A percentile compares a stretch with the other conserved stretches of the same genome.
Conservation (phyloP, 31 red algal genomes). For the Odonthalia washingtoniensis region DNA sequence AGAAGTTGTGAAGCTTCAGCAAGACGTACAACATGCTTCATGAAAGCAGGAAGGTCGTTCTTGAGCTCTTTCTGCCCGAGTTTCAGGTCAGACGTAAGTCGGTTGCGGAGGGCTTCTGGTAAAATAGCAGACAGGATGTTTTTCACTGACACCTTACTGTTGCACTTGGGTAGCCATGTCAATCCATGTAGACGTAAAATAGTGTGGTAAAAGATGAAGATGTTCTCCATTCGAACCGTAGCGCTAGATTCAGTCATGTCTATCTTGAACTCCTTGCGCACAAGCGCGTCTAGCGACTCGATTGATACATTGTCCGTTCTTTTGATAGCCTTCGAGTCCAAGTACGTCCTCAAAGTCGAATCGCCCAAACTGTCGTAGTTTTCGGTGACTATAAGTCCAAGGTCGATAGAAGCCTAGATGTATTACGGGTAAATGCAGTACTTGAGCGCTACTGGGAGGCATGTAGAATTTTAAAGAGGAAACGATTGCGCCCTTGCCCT, state of each 20-base stretch:
- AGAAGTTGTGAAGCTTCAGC: constrained; percentile 17
- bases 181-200: not conserved
- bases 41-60: not conserved
- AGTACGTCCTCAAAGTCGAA: not conserved
- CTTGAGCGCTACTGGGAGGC: too few species aligned
- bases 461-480: too few species aligned
- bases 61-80: not conserved
- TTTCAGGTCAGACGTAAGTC: not conserved
- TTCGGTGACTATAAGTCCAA: too few species aligned
- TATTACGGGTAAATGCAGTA: too few species aligned
- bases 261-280: not conserved
- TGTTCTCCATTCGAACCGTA: not conserved
- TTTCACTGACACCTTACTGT: not conserved
- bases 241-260: not conserved
- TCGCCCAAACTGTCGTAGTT: too few species aligned
- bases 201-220: not conserved
- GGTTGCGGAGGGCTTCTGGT: not conserved
- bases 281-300: not conserved
- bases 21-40: not conserved
- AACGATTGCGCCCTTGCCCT: too few species aligned
- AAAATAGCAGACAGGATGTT: not conserved
- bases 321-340: not conserved
- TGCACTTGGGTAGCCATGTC: not conserved
- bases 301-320: not conserved
- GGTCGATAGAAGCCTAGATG: too few species aligned